Evolutionary conservation across 768 basidiomycete species (phyloP).

Genomic region (Royoungia palumana): DNA sequence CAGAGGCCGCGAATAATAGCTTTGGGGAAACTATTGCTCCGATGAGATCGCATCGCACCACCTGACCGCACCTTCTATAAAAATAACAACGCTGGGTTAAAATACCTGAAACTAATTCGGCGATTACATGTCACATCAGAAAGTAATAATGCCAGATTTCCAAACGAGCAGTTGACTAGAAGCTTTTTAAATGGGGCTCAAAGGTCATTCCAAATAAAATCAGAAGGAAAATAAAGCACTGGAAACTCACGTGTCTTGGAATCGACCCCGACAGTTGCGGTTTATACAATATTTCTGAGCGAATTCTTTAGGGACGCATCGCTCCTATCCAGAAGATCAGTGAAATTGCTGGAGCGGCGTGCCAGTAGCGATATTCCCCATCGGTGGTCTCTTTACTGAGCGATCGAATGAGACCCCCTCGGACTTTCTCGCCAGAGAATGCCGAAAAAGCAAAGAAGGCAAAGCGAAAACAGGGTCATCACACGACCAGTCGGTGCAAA

Average conservation of each 20-base stretch:
- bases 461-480: too few relatives aligned
- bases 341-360: background rate
- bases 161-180: conserved; percentile 8
- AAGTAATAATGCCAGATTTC: background rate
- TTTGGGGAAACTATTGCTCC: background rate
- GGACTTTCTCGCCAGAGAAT: too few relatives aligned
- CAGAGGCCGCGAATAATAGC: background rate
- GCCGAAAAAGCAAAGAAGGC: too few relatives aligned
- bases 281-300: conserved; percentile 43
- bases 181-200: conserved; percentile 5
- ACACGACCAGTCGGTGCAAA: background rate
- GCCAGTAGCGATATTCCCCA: background rate
- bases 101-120: conserved; percentile 20
- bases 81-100: background rate
- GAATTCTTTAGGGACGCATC: conserved; percentile 44
- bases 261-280: too few relatives aligned
- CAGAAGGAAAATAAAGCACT: too few relatives aligned
- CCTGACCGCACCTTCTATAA: too few relatives aligned
- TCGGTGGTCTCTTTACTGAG: too few relatives aligned
- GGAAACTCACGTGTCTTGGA: conserved; percentile 4
- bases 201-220: background rate
- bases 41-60: background rate
- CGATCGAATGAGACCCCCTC: too few relatives aligned
- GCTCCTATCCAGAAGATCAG: conserved; percentile 35
- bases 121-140: conserved; percentile 14